These are phyloP conservation scores for Lumnitzera racemosa DNA, from an alignment of 345 rosid species.

Conservation along the genomic window DNA sequence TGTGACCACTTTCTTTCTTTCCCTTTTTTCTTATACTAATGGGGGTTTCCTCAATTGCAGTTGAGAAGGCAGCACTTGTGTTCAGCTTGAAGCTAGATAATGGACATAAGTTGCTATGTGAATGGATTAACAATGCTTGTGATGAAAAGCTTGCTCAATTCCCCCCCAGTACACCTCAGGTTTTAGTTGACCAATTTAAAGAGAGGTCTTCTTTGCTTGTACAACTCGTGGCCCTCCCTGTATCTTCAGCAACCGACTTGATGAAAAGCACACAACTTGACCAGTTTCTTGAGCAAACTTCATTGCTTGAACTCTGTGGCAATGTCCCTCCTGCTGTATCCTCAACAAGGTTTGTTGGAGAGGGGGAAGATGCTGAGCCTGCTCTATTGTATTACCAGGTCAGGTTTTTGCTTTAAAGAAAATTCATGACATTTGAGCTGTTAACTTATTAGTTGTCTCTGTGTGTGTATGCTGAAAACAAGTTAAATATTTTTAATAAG, in stretches of 20 bases:
- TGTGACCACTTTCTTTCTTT: not conserved
- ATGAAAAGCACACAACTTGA: constrained; percentile 60
- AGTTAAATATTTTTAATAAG: no score
- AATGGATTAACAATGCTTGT: constrained; percentile 74
- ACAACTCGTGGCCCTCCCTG: constrained; percentile 61
- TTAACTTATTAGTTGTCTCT: no score
- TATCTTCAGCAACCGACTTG: constrained; percentile 54
- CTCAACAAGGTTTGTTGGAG: constrained; percentile 27
- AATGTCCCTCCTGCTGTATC: constrained; percentile 17
- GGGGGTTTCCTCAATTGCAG: constrained; percentile 27
- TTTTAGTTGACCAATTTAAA: constrained; percentile 58
- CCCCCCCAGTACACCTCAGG: constrained; percentile 60
- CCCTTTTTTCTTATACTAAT: constrained; percentile 9
- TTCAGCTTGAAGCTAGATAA: constrained; percentile 85
- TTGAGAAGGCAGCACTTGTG: constrained; percentile 84
- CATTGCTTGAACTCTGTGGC: constrained; percentile 21
- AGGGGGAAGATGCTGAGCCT: constrained; percentile 29
- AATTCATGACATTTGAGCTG: no score
- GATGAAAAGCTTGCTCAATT: constrained; percentile 82
- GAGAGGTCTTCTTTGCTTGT: constrained; percentile 48
- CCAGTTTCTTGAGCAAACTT: constrained; percentile 54
- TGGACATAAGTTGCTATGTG: constrained; percentile 80
- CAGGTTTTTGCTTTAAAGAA: no score
- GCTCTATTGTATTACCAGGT: constrained; percentile 72
- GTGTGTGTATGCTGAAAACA: no score